Conservation (phyloP, 345 rosid genomes). For the Citrus inodora region DNA sequence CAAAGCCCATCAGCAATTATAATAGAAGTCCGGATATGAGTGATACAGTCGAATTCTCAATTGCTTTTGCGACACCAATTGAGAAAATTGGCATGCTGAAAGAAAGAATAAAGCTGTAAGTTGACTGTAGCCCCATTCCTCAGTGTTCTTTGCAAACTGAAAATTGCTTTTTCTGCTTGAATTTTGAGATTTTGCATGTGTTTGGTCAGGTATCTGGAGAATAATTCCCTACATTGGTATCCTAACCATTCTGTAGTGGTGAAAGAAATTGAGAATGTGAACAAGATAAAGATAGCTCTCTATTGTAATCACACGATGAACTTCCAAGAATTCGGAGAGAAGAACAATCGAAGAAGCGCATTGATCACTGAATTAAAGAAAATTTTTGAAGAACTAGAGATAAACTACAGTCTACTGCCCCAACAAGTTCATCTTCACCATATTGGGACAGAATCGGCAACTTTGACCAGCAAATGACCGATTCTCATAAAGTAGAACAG, state of each 20-base stretch:
- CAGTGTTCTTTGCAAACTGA: not conserved
- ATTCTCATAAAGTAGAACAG: not conserved
- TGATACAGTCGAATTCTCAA: slow-evolving; percentile 62
- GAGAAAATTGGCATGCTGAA: slow-evolving; percentile 50
- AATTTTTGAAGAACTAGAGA: slow-evolving; percentile 46
- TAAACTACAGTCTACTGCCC: slow-evolving; percentile 48
- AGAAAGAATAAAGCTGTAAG: slow-evolving; percentile 63
- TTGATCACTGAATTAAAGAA: slow-evolving; percentile 42
- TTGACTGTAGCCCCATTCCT: not conserved
- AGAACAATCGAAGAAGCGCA: slow-evolving; percentile 47
- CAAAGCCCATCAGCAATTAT: slow-evolving; percentile 78
- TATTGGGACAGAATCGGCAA: slow-evolving; percentile 15
- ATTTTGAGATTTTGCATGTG: not conserved
- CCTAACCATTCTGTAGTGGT: slow-evolving; percentile 42
- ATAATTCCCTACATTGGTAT: slow-evolving; percentile 37
- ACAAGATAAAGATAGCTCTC: slow-evolving; percentile 45
- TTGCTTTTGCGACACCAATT: slow-evolving; percentile 68
- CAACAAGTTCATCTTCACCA: slow-evolving; percentile 39
- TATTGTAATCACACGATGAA: slow-evolving; percentile 42
- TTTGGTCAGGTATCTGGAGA: slow-evolving; percentile 42
- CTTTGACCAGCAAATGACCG: slow-evolving; percentile 5
- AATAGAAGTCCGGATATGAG: slow-evolving; percentile 90
- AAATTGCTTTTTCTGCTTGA: not conserved
- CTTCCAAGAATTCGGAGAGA: slow-evolving; percentile 55
- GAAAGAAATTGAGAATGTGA: slow-evolving; percentile 51